Evolutionary conservation across 345 rosid genomes (phyloP), one percentile per base, ranked within the genome.

Genomic region (Eucalyptus marginata): DNA sequence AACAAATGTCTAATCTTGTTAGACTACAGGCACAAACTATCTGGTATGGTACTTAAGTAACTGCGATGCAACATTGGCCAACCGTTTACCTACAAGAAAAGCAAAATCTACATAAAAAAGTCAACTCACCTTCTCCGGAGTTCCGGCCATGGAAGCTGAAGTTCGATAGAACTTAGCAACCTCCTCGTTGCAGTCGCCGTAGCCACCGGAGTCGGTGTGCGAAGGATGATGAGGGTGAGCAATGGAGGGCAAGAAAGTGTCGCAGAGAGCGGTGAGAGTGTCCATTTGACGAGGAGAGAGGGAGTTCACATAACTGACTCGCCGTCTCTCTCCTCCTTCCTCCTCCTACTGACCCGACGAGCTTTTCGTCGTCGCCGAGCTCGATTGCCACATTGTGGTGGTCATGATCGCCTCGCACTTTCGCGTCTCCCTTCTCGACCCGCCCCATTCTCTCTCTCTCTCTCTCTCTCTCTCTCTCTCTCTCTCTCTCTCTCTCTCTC

Each of bases 61-160:
- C 1, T 64, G 18, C 76, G 3, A 64, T n/a, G 76, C 36, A n/a
- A n/a, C 40, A 64, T 64, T 64, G 76, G 40, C 76, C 71, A 14
- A 33, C 24, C 81, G 40, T 71, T 33, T 36, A 43, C 83, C 83
- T 36, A 36, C 83, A 71, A 40, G 29, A 76, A 22, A 76, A 40
- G 16, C 15, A 76, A 76, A 76, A 8, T 44, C 29, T 24, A 13
- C 51, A 14, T 44, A 9, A 24, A 31, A 15, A 54, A 24, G 58
- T 46, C n/a, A 20, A 89, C 94, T 20, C 93, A 96, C 98, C n/a
- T 91, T 95, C 51, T 94, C 90, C 5, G 97, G 97, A 88, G 98
- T 94, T 59, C 95, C 97, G 52, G 94, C 92, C 92, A 91, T 94
- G 90, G 98, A 95, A 90, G 99, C 97, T 10, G 98, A 95, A 86